These are phyloP conservation scores for Teratosphaeria epicoccoides DNA, from an alignment of 2,329 filamentous ascomycete species.

Conservation along the genomic window DNA sequence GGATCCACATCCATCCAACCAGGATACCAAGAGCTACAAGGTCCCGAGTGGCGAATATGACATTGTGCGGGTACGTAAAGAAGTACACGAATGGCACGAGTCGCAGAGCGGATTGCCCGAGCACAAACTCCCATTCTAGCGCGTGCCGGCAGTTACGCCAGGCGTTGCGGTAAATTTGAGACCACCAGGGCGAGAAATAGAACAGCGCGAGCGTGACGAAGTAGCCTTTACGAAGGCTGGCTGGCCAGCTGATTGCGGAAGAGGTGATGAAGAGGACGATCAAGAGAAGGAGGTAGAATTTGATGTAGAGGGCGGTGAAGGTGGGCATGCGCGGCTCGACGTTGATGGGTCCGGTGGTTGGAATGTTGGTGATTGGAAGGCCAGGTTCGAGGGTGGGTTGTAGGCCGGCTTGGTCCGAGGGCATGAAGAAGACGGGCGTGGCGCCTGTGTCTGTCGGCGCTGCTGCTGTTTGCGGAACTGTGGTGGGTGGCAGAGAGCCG, in stretches of 20 bases:
- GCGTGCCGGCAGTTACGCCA: constrained; percentile 86
- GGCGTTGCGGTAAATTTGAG: constrained; percentile 84
- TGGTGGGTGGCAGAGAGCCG: constrained; percentile 33
- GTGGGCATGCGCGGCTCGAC: constrained; percentile 13
- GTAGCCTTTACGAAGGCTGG: constrained; percentile 42
- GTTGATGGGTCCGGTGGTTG: background rate
- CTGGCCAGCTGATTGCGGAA: constrained; percentile 48
- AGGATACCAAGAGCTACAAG: constrained; percentile 53
- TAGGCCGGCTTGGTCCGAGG: constrained; percentile 47
- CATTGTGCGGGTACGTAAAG: constrained; percentile 65
- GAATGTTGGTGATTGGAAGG: background rate
- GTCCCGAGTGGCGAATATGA: constrained; percentile 67
- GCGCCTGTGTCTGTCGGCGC: constrained; percentile 36
- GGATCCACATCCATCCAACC: constrained; percentile 74
- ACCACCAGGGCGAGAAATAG: constrained; percentile 85
- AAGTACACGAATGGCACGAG: constrained; percentile 78
- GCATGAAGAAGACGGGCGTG: constrained; percentile 42
- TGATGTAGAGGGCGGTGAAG: constrained; percentile 49
- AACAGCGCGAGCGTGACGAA: constrained; percentile 54
- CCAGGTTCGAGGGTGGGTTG: constrained; percentile 20
- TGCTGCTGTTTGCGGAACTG: constrained; percentile 37
- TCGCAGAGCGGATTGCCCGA: constrained; percentile 71
- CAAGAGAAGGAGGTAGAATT: constrained; percentile 52
- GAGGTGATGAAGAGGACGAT: constrained; percentile 48
- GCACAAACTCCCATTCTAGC: constrained; percentile 80